These are phyloP conservation scores for Coriolopsis trogii DNA, from an alignment of 1,284 basidiomycete species.

Conservation along the genomic window DNA sequence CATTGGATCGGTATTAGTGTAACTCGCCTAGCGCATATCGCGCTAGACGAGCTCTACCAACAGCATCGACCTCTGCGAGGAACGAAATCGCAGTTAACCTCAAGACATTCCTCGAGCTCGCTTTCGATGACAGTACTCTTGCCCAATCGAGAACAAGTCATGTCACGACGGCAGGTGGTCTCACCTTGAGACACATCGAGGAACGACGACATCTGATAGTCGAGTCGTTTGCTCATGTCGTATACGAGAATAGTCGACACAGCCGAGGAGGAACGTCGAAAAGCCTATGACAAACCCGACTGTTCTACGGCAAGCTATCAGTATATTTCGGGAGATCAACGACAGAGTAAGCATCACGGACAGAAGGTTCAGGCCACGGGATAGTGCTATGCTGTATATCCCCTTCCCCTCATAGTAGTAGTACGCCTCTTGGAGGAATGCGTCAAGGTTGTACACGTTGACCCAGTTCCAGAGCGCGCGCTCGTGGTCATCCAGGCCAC, in stretches of 20 bases:
- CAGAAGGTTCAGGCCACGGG: conserved; percentile 89
- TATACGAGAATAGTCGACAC: conserved; percentile 89
- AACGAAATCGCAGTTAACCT: too few relatives aligned
- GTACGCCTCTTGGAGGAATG: conserved; percentile 94
- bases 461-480: conserved; percentile 98
- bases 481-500: conserved; percentile 83
- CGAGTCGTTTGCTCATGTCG: conserved; percentile 61
- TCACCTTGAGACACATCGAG: conserved; percentile 80
- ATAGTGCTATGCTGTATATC: conserved; percentile 90
- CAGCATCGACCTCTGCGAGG: too few relatives aligned
- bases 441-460: conserved; percentile 95
- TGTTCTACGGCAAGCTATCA: conserved; percentile 60
- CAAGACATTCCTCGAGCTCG: too few relatives aligned
- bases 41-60: too few relatives aligned
- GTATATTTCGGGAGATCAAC: conserved; percentile 25
- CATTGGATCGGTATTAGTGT: too few relatives aligned
- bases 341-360: conserved; percentile 48
- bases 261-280: conserved; percentile 94
- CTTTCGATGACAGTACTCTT: too few relatives aligned
- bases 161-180: too few relatives aligned
- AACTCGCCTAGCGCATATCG: too few relatives aligned
- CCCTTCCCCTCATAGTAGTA: conserved; percentile 96
- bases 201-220: conserved; percentile 81
- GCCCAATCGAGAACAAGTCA: too few relatives aligned
- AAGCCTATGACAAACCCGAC: conserved; percentile 97